A percentile compares a stretch with the other conserved stretches of the same genome.
phyloP scores from a whole-genome alignment of 208 protist genomes.

The Sergeia podlipaevii region DNA sequence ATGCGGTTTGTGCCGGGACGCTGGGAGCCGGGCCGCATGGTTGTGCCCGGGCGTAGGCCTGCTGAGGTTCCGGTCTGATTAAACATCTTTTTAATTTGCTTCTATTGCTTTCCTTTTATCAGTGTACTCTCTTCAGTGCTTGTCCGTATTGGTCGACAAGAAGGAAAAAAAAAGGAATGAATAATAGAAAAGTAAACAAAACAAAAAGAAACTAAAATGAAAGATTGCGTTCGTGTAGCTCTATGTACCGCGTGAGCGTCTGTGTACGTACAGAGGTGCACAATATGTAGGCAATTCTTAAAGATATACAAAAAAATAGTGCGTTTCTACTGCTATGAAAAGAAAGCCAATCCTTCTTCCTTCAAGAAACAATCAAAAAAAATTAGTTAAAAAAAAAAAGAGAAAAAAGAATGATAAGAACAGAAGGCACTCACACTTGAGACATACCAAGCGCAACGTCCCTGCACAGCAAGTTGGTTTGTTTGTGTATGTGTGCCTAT shows the following conservation, averaged over 20 bases:
- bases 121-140: too few species aligned
- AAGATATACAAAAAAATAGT: too few species aligned
- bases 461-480: too few species aligned
- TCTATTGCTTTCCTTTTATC: too few species aligned
- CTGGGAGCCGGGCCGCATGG: slow-evolving; percentile 68
- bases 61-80: slow-evolving; percentile 15
- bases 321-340: slow-evolving; percentile 8
- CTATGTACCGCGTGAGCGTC: too few species aligned
- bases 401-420: background rate
- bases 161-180: slow-evolving; percentile 1
- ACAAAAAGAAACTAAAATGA: slow-evolving; percentile 6
- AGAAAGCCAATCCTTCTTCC: slow-evolving; percentile 10
- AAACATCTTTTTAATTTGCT: background rate
- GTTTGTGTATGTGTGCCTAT: too few species aligned
- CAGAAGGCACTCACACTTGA: background rate
- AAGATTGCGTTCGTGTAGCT: too few species aligned
- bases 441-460: too few species aligned
- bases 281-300: too few species aligned
- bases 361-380: background rate
- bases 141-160: background rate
- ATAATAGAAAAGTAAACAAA: background rate
- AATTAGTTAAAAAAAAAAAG: slow-evolving; percentile 2
- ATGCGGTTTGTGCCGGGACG: slow-evolving; percentile 58
- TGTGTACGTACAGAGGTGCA: too few species aligned
- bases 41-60: slow-evolving; percentile 64